phyloP scores from a whole-genome alignment of 2,329 filamentous ascomycete genomes.

The Colletotrichum sp. region DNA sequence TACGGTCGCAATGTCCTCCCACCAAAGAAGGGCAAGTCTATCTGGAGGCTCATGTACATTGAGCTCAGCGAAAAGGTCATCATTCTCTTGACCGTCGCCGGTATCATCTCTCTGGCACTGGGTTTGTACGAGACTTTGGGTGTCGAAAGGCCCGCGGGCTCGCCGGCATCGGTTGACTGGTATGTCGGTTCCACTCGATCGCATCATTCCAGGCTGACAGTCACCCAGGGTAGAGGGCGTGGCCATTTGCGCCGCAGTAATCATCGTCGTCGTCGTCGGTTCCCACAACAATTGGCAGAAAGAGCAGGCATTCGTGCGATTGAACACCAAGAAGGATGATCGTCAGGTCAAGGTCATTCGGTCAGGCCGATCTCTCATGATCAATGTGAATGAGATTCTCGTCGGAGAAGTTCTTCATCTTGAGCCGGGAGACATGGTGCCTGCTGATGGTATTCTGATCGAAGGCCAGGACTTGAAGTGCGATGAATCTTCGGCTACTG shows the following conservation, averaged over 20 bases:
- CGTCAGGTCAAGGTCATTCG: constrained; percentile 70
- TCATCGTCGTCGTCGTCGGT: constrained; percentile 68
- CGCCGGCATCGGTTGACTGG: constrained; percentile 61
- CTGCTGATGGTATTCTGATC: constrained; percentile 74
- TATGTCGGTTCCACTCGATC: constrained; percentile 56
- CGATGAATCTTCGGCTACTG: constrained; percentile 76
- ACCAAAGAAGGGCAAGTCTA: constrained; percentile 65
- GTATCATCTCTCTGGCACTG: constrained; percentile 68
- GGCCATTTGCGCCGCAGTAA: constrained; percentile 68
- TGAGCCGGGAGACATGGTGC: constrained; percentile 72
- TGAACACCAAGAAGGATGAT: constrained; percentile 68
- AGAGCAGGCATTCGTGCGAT: constrained; percentile 67
- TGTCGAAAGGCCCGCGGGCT: constrained; percentile 44
- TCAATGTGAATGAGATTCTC: constrained; percentile 71
- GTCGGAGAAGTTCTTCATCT: constrained; percentile 75
- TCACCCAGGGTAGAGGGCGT: constrained; percentile 61
- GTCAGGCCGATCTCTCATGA: constrained; percentile 67
- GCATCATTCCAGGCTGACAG: not conserved
- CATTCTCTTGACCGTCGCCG: constrained; percentile 69
- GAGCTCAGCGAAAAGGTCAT: constrained; percentile 74
- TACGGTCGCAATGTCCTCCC: constrained; percentile 67
- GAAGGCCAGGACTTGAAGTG: constrained; percentile 60
- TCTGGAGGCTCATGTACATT: constrained; percentile 68
- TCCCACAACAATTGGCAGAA: constrained; percentile 73
- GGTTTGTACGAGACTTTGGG: constrained; percentile 72